phyloP scores from a whole-genome alignment of 805 yeast species.

The Cyberlindnera euphorbiiphila region DNA sequence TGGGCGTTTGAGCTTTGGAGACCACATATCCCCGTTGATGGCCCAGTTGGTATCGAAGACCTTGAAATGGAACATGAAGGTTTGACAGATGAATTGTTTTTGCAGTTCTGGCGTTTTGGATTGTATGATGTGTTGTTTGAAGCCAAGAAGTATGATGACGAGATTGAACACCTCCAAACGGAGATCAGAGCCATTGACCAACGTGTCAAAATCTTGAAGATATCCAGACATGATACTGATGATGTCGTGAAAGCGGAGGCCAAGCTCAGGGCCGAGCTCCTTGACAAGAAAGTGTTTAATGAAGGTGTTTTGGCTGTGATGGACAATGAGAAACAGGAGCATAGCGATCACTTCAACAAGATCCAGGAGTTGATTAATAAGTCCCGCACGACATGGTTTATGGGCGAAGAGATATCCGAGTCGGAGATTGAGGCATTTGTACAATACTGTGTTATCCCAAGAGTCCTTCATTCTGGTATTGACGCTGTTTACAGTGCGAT shows the following conservation, averaged over 20 bases:
- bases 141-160: constrained; percentile 44
- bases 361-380: constrained; percentile 29
- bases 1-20: constrained; percentile 87
- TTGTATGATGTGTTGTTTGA: constrained; percentile 67
- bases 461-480: constrained; percentile 72
- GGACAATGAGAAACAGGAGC: constrained; percentile 29
- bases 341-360: constrained; percentile 36
- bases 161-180: constrained; percentile 37
- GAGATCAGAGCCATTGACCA: constrained; percentile 35
- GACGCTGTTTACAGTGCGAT: constrained; percentile 72
- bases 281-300: constrained; percentile 10
- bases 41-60: constrained; percentile 20
- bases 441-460: constrained; percentile 67
- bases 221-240: constrained; percentile 6
- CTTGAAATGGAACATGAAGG: constrained; percentile 24
- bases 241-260: constrained; percentile 16
- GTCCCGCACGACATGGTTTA: constrained; percentile 40
- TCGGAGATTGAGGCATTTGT: constrained; percentile 39
- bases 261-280: constrained; percentile 24
- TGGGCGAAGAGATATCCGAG: constrained; percentile 9
- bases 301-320: constrained; percentile 6
- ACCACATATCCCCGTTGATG: constrained; percentile 31
- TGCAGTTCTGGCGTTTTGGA: constrained; percentile 69
- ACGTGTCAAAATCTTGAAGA: constrained; percentile 25
- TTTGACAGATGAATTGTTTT: constrained; percentile 43